These are phyloP conservation scores for Ceratobasidium papillatum DNA, from an alignment of 1,284 basidiomycete species.

Conservation along the genomic window DNA sequence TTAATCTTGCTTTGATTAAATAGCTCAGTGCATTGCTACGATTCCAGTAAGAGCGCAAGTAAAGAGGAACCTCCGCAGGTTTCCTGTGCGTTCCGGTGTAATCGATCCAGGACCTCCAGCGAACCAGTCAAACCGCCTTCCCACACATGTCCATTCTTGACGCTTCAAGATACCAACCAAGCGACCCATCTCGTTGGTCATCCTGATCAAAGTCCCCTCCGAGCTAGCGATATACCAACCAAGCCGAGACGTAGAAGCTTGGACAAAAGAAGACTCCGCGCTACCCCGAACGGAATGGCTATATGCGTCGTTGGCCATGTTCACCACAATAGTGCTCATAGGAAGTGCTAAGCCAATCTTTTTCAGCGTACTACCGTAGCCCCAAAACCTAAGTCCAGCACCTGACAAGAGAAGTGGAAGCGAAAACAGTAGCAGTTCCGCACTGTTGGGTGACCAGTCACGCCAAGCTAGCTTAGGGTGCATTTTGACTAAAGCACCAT, in stretches of 20 bases:
- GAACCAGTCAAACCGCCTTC: constrained; percentile 66
- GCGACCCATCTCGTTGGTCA: constrained; percentile 62
- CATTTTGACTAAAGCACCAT: constrained; percentile 60
- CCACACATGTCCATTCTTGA: constrained; percentile 55
- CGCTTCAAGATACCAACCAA: constrained; percentile 59
- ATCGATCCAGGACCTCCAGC: constrained; percentile 57
- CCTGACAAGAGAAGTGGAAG: constrained; percentile 44
- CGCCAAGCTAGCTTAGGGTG: constrained; percentile 61
- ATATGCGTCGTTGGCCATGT: constrained; percentile 60
- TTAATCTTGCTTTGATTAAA: no score
- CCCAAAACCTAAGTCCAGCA: constrained; percentile 40
- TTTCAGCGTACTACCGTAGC: constrained; percentile 39
- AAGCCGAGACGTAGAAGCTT: constrained; percentile 53
- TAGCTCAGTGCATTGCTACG: no score
- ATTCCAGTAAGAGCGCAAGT: no score
- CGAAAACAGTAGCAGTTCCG: constrained; percentile 57
- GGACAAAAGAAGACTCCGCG: constrained; percentile 51
- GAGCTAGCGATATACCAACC: constrained; percentile 57
- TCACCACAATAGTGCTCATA: constrained; percentile 54
- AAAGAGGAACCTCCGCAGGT: constrained; percentile 50
- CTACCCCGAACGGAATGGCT: constrained; percentile 58
- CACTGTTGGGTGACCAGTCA: constrained; percentile 61
- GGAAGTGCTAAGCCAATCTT: constrained; percentile 48
- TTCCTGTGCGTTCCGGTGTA: constrained; percentile 58
- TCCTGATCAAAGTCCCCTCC: constrained; percentile 62